Evolutionary conservation across 495 filamentous ascomycete species (phyloP), one percentile per base, ranked within the genome.

Genomic region (Endocarpon pusillum): DNA sequence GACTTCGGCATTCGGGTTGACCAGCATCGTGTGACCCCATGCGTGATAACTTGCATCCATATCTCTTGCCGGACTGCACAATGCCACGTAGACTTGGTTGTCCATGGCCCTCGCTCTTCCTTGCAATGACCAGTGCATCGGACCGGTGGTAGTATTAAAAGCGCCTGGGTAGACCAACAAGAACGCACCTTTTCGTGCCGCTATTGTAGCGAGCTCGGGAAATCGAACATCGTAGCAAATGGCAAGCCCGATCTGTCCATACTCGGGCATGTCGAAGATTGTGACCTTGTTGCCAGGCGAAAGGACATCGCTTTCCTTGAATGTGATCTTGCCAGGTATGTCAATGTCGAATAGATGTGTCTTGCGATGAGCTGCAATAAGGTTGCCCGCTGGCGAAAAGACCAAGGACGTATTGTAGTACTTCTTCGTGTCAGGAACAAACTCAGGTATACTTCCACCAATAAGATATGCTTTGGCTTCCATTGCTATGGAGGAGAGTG

Each of bases 141-240:
- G 74, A 0, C 89, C 89, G 0, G 89, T 97, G 2, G 83, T 93
- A 41, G 75, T 64, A 57, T 96, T 97, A 61, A 97, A 97, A 2
- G 91, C 89, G 16, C 85, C 89, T 2, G 89, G 89, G 53, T 94
- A 96, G 5, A 96, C 46, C 15, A 96, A 67, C 21, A 78, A 62
- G 53, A 96, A 96, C 35, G 72, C 75, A 8, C 73, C 78, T 46
- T 74, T 72, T 17, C 89, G 69, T 9, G 89, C 83, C 3, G 86
- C 87, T 32, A 96, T 78, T 59, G 72, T 94, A 3, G 81, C 86
- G 5, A 93, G 64, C 55, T 97, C 89, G 1, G 89, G 87, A 62
- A 97, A 97, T 5, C 89, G 81, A 29, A 96, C 69, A 52, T 97
- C 89, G 57, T 97, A 97, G 66, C 89, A 97, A 47, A 97, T 94